Conservation (phyloP, 306 rosid genomes). For the Crataegus laevigata region DNA sequence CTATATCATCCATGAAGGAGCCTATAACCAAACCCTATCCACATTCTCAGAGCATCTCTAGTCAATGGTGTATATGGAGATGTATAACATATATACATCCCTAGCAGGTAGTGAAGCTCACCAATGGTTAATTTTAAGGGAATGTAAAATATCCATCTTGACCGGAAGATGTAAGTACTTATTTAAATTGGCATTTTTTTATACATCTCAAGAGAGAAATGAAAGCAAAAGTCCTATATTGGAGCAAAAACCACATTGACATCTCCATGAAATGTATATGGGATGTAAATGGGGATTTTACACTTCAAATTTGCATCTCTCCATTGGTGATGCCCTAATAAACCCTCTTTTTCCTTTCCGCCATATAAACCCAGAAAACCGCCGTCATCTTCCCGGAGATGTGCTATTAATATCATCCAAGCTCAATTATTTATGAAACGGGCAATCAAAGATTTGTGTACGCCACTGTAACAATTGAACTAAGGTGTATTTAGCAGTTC, state of each 20-base stretch:
- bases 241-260: neutral
- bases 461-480: neutral
- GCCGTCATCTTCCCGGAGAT: neutral
- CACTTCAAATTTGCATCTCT: neutral
- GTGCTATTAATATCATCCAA: neutral
- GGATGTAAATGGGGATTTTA: neutral
- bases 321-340: neutral
- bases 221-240: neutral
- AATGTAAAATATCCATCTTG: neutral
- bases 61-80: neutral
- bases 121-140: neutral
- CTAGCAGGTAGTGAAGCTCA: neutral
- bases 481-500: neutral
- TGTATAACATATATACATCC: neutral
- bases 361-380: neutral
- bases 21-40: neutral
- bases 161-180: neutral
- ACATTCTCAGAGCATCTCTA: neutral
- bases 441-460: neutral
- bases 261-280: no score
- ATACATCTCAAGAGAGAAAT: neutral
- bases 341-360: neutral
- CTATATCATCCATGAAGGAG: neutral
- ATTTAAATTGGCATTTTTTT: neutral
- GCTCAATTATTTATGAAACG: neutral